phyloP scores from a whole-genome alignment of 495 filamentous ascomycete genomes.

The Penicillium alfredii region DNA sequence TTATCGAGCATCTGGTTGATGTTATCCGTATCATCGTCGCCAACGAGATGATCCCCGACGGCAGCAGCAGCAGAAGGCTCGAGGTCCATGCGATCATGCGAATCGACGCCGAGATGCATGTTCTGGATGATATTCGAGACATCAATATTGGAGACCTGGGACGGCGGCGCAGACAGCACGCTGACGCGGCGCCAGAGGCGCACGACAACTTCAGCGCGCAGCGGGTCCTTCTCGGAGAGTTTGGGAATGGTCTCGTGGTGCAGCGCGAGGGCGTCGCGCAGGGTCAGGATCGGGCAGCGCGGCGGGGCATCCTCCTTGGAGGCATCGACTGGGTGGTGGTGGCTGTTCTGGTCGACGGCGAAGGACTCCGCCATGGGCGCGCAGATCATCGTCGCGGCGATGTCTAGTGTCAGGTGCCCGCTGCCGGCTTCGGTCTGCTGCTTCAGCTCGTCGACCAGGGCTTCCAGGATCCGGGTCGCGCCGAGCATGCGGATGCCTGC shows the following conservation, averaged over 20 bases:
- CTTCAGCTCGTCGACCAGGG: constrained; percentile 67
- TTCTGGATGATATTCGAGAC: constrained; percentile 39
- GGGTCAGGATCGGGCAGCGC: constrained; percentile 41
- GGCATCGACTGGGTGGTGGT: constrained; percentile 34
- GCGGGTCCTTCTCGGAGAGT: constrained; percentile 53
- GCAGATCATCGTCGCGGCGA: constrained; percentile 67
- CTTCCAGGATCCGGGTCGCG: constrained; percentile 51
- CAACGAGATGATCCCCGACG: constrained; percentile 14
- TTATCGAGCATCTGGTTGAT: constrained; percentile 46
- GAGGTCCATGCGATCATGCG: constrained; percentile 32
- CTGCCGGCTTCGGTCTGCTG: constrained; percentile 46
- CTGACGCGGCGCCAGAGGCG: constrained; percentile 72
- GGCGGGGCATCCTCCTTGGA: constrained; percentile 36
- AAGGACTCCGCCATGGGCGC: constrained; percentile 54
- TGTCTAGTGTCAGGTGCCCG: constrained; percentile 63
- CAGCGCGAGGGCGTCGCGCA: constrained; percentile 66
- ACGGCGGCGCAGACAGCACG: constrained; percentile 41
- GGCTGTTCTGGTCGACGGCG: constrained; percentile 37
- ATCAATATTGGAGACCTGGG: constrained; percentile 37
- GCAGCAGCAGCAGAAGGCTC: constrained; percentile 16
- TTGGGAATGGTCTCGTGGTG: constrained; percentile 58
- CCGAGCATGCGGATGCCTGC: constrained; percentile 64
- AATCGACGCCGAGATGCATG: constrained; percentile 35
- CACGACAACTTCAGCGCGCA: constrained; percentile 64
- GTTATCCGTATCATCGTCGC: constrained; percentile 31